phyloP scores from a whole-genome alignment of 345 rosid genomes.

The Citrus inodora region DNA sequence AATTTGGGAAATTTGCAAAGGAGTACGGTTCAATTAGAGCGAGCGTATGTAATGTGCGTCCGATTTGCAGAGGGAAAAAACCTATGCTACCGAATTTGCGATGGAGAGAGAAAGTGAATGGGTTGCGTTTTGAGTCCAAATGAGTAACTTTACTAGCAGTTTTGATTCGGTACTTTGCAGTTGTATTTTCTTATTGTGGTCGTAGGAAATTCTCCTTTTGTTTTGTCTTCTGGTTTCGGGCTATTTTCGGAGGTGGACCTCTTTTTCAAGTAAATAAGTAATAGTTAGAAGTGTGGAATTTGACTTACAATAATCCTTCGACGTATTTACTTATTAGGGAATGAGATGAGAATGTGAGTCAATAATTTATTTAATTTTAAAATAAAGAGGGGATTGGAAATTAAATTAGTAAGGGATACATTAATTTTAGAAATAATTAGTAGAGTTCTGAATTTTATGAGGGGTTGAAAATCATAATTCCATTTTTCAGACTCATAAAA shows the following conservation, averaged over 20 bases:
- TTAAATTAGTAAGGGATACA: too few relatives aligned
- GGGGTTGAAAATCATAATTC: too few relatives aligned
- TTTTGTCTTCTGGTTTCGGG: background rate
- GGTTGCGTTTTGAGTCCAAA: background rate
- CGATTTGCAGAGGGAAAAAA: conserved; percentile 20
- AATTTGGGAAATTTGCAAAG: background rate
- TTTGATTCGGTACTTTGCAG: background rate
- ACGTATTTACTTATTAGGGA: too few relatives aligned
- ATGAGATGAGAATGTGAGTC: too few relatives aligned
- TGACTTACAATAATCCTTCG: too few relatives aligned
- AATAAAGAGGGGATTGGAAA: too few relatives aligned
- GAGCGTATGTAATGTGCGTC: background rate
- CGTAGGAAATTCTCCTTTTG: background rate
- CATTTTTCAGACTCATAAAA: too few relatives aligned
- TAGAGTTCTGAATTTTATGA: too few relatives aligned
- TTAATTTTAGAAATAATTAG: too few relatives aligned
- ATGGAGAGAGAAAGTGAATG: background rate
- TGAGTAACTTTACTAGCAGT: background rate
- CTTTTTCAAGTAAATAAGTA: too few relatives aligned
- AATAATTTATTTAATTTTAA: too few relatives aligned
- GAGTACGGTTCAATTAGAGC: background rate
- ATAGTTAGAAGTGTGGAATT: too few relatives aligned
- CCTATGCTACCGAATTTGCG: conserved; percentile 8
- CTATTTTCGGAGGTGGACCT: background rate
- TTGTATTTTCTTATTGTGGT: background rate